Evolutionary conservation across 73 alveolate species (phyloP), one percentile per base, ranked within the genome.

Genomic region (Tetrahymena thermophila): DNA sequence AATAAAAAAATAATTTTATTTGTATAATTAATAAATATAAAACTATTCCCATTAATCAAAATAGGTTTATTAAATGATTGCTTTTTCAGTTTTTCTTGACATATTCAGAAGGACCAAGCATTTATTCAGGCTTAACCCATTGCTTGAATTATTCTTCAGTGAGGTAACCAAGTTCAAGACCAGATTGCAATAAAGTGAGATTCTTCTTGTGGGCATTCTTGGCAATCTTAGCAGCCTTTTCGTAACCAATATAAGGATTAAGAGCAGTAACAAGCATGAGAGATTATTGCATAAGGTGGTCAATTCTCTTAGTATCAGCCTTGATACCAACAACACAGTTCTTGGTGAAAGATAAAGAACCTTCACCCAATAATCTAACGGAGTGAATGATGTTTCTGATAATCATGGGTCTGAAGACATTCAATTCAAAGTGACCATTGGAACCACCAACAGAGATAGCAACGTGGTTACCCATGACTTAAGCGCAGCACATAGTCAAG

Each of bases 331-430:
- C 97, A 14, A 99, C 99, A 94, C 99, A 99, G 96, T 98, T 98
- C 95, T 97, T 96, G 94, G 98, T 97, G 97, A 99, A 99, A 84
- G 99, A 97, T 83, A 97, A 98, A 95, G 98, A 96, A 40, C 99
- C 99, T 96, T 99, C 99, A 23, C 99, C 99, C 71, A 99, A 96
- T 34, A 99, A 98, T 94, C 98, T 95, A 34, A 97, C 94, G 35
- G 99, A 98, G 97, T 98, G 99, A 31, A 99, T 97, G 56, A 99
- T 99, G 96, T 99, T 98, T 94, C 98, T 96, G 89, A 98, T 98
- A 95, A 99, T 99, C 83, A 98, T 98, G 34, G 99, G 99, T 97
- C 99, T 99, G 98, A 99, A 99, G 56, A 98, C 99, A 97, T 99
- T 99, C 96, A 99, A 96, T 97, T 99, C 99, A 94, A 99, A 98